Conservation (phyloP, 352 stramenopile species). For the Phytophthora uliginosa region DNA sequence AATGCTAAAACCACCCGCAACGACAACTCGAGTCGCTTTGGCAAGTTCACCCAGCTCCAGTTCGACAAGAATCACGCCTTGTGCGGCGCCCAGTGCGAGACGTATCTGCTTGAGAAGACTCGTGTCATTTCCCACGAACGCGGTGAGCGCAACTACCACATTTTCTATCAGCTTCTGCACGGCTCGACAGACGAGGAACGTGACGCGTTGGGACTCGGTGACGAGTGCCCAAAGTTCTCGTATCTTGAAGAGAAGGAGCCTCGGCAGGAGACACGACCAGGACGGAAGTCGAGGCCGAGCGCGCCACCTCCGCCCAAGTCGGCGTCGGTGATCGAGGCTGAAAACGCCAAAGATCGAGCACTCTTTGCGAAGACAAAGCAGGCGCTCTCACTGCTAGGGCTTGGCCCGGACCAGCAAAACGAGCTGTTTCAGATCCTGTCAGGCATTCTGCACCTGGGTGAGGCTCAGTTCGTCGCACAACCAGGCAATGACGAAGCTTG, state of each 20-base stretch:
- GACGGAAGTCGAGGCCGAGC: slow-evolving; percentile 24
- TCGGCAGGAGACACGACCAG: slow-evolving; percentile 29
- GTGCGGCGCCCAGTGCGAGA: slow-evolving; percentile 93
- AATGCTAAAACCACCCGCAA: slow-evolving; percentile 98
- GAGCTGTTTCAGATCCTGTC: slow-evolving; percentile 76
- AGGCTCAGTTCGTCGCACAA: slow-evolving; percentile 61
- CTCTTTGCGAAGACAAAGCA: slow-evolving; percentile 76
- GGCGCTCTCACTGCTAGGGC: slow-evolving; percentile 67
- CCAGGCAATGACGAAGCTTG: slow-evolving; percentile 72
- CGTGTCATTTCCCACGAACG: slow-evolving; percentile 93
- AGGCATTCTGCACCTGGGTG: slow-evolving; percentile 86
- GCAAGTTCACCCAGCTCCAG: slow-evolving; percentile 97
- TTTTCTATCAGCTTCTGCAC: slow-evolving; percentile 95
- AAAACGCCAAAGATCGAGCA: slow-evolving; percentile 49
- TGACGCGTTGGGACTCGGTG: slow-evolving; percentile 51
- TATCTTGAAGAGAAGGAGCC: slow-evolving; percentile 63
- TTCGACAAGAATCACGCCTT: slow-evolving; percentile 89
- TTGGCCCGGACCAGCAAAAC: slow-evolving; percentile 59
- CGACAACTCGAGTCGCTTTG: slow-evolving; percentile 97
- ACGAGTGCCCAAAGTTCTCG: slow-evolving; percentile 40
- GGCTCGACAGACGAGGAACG: slow-evolving; percentile 53
- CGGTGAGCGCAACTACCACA: slow-evolving; percentile 96
- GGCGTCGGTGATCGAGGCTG: slow-evolving; percentile 41
- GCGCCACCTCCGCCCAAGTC: slow-evolving; percentile 16
- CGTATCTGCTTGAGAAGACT: slow-evolving; percentile 97